Evolutionary conservation across 345 rosid species (phyloP).

Genomic region (Stellera chamaejasme): DNA sequence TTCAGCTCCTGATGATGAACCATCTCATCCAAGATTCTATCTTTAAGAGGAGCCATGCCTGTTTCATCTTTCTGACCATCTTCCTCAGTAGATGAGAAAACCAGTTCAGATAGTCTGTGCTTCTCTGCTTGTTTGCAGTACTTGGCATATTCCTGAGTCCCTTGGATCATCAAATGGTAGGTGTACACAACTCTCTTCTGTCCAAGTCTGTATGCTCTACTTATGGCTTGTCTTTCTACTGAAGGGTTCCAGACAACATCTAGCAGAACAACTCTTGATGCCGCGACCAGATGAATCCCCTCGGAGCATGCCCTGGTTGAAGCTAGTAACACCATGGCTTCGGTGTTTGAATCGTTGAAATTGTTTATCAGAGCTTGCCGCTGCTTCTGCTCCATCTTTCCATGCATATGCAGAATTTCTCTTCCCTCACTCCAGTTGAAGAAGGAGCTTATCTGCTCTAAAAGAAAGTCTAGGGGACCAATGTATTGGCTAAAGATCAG

Average conservation of each 20-base stretch:
- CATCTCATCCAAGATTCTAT: conserved; percentile 33
- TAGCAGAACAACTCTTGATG: conserved; percentile 74
- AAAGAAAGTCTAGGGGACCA: conserved; percentile 37
- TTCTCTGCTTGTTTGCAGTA: conserved; percentile 42
- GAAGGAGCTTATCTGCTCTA: conserved; percentile 25
- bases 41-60: conserved; percentile 15
- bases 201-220: conserved; percentile 69
- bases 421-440: conserved; percentile 42
- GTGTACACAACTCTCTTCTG: conserved; percentile 52
- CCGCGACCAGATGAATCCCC: conserved; percentile 74
- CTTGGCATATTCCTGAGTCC: conserved; percentile 45
- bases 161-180: conserved; percentile 56
- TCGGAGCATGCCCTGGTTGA: conserved; percentile 67
- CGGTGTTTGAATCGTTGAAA: conserved; percentile 45
- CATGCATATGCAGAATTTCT: conserved; percentile 47
- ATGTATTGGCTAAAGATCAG: conserved; percentile 61
- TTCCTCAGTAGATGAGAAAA: conserved; percentile 39
- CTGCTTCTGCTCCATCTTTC: conserved; percentile 21
- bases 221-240: conserved; percentile 78
- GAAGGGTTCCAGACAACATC: conserved; percentile 89
- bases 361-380: conserved; percentile 41
- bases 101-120: conserved; percentile 38
- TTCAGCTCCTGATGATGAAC: conserved; percentile 7
- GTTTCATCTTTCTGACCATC: conserved; percentile 11
- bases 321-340: conserved; percentile 63